Evolutionary conservation across 176 grass and related monocot genomes (phyloP).

Genomic region (Echinochloa phyllopogon): DNA sequence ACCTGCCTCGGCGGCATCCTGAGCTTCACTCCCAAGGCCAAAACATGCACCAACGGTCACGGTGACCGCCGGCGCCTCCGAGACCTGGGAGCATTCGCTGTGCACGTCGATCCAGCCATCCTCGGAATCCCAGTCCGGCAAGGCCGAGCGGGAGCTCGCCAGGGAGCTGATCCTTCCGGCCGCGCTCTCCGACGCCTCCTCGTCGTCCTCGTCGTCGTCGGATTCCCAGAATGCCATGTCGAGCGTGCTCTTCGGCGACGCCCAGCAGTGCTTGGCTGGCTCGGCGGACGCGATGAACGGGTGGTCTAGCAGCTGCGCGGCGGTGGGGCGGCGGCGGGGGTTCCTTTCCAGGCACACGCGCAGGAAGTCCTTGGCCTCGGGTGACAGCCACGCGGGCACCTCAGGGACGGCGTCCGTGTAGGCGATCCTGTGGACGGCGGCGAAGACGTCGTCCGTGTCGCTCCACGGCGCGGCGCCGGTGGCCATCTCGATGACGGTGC

Average conservation of each 20-base stretch:
- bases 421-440: neutral
- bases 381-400: too few species aligned
- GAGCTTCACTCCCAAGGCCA: neutral
- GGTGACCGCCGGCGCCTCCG: neutral
- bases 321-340: neutral
- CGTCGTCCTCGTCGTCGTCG: slow-evolving; percentile 21
- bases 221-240: slow-evolving; percentile 40
- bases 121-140: slow-evolving; percentile 41
- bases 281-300: slow-evolving; percentile 34
- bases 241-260: slow-evolving; percentile 54
- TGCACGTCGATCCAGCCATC: slow-evolving; percentile 36
- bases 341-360: neutral
- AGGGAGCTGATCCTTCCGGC: slow-evolving; percentile 20
- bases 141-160: slow-evolving; percentile 17
- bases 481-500: slow-evolving; percentile 57
- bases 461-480: slow-evolving; percentile 50
- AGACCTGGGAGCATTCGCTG: neutral
- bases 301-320: slow-evolving; percentile 48
- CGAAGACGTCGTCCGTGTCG: slow-evolving; percentile 18
- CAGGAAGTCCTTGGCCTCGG: too few species aligned
- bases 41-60: neutral
- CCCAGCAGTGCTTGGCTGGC: neutral
- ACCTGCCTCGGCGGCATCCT: neutral
- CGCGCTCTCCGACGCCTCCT: neutral
- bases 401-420: too few species aligned